A percentile compares a stretch with the other conserved stretches of the same genome.
Evolutionary conservation across 306 rosid species (phyloP).

Genomic region (Arachis hypogaea): DNA sequence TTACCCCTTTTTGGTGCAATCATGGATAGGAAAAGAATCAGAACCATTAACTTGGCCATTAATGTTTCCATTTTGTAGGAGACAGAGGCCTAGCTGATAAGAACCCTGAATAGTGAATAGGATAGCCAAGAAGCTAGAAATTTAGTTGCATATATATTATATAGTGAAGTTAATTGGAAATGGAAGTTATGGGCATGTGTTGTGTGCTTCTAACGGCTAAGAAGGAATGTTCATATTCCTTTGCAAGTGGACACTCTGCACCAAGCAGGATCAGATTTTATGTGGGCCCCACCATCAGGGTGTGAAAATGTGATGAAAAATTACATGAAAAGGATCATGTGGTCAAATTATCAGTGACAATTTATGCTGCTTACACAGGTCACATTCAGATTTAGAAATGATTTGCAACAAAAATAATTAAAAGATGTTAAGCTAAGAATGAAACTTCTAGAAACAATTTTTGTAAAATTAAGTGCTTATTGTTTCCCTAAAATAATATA

Average conservation of each 20-base stretch:
- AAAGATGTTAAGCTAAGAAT: too few relatives aligned
- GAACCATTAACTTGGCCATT: constrained; percentile 41
- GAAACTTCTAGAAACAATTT: too few relatives aligned
- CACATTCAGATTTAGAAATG: too few relatives aligned
- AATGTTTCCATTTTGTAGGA: constrained; percentile 48
- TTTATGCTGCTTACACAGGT: too few relatives aligned
- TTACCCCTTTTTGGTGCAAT: constrained; percentile 63
- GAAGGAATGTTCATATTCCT: constrained; percentile 18
- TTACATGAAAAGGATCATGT: too few relatives aligned
- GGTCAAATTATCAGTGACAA: too few relatives aligned
- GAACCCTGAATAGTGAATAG: constrained; percentile 11
- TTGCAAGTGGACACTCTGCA: constrained; percentile 34
- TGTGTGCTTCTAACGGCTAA: constrained; percentile 30
- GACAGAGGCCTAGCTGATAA: too few relatives aligned
- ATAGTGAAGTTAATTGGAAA: not conserved
- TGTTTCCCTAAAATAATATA: too few relatives aligned
- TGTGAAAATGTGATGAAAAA: not conserved
- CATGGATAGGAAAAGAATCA: constrained; percentile 55
- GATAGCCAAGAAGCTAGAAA: not conserved
- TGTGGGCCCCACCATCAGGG: constrained; percentile 6
- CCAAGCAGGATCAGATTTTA: constrained; percentile 4
- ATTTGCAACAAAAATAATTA: too few relatives aligned
- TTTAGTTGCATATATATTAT: constrained; percentile 5
- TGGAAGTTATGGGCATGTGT: constrained; percentile 1
- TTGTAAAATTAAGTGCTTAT: too few relatives aligned